Percentiles rank a stretch among this genome's conserved stretches.
phyloP scores from a whole-genome alignment of 192 early-diverging fungal species.

The Borealophlyctis nickersoniae region DNA sequence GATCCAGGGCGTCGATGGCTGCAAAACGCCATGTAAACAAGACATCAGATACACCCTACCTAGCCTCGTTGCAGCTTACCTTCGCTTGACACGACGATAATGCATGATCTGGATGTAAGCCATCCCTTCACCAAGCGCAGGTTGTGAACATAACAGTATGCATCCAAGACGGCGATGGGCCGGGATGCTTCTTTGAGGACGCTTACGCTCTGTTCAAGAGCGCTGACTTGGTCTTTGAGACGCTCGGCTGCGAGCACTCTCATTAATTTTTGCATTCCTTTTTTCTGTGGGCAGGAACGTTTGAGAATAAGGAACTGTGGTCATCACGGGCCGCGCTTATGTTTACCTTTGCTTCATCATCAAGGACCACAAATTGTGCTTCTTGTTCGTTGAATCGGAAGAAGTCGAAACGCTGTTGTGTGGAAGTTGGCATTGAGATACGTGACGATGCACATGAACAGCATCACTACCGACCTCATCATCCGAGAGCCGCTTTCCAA shows the following conservation, averaged over 20 bases:
- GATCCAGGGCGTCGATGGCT: conserved; percentile 42
- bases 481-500: conserved; percentile 29
- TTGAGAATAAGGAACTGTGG: too few species aligned
- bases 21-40: too few species aligned
- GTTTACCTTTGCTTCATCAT: conserved; percentile 32
- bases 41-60: not conserved
- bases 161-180: conserved; percentile 29
- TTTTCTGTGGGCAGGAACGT: conserved; percentile 6
- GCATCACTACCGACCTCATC: conserved; percentile 4
- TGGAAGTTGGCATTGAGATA: conserved; percentile 1
- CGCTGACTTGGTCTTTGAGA: conserved; percentile 39
- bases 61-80: too few species aligned
- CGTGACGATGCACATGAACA: not conserved
- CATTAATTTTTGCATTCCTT: conserved; percentile 27
- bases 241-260: conserved; percentile 42
- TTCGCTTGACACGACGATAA: conserved; percentile 30
- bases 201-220: conserved; percentile 26
- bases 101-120: conserved; percentile 26
- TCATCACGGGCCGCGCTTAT: too few species aligned
- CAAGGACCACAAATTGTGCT: conserved; percentile 30
- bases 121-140: conserved; percentile 31
- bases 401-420: conserved; percentile 19
- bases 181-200: conserved; percentile 2
- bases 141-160: conserved; percentile 26
- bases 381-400: conserved; percentile 33